Evolutionary conservation across 2,329 filamentous ascomycete species (phyloP).

Genomic region (Colletotrichum cordylinicola): DNA sequence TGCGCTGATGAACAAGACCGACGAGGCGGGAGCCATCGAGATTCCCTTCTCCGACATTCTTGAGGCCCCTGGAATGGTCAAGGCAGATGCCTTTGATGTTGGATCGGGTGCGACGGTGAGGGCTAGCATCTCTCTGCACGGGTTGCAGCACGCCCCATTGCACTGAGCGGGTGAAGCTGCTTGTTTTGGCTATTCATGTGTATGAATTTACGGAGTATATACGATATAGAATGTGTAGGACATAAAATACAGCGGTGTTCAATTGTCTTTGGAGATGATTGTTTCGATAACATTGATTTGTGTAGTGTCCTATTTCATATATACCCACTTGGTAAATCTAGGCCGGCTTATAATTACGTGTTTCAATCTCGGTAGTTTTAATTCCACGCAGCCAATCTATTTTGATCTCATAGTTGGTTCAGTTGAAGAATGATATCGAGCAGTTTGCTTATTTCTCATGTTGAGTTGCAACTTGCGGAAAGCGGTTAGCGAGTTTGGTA

Average conservation of each 20-base stretch:
- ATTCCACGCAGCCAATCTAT: neutral
- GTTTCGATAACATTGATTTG: neutral
- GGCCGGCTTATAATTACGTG: neutral
- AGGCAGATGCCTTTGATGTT: conserved; percentile 38
- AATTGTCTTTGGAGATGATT: neutral
- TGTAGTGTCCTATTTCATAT: accelerated
- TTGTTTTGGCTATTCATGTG: neutral
- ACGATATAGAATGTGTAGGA: neutral
- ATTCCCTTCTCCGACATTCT: conserved; percentile 40
- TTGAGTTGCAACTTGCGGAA: neutral
- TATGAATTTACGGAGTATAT: neutral
- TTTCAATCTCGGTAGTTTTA: neutral
- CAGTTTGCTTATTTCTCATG: accelerated
- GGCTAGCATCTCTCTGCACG: conserved; percentile 40
- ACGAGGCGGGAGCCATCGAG: conserved; percentile 38
- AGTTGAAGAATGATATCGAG: neutral
- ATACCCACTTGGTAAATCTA: neutral
- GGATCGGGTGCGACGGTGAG: conserved; percentile 37
- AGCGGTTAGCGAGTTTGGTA: neutral
- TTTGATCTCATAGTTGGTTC: accelerated
- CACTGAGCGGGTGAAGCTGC: neutral
- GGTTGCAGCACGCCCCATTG: conserved; percentile 24
- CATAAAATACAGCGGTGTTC: neutral
- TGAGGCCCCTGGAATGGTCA: conserved; percentile 31
- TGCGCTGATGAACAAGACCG: conserved; percentile 37